These are phyloP conservation scores for Amoeboaphelidium occidentale DNA, from an alignment of 371 early-diverging fungal genomes.

Conservation along the genomic window DNA sequence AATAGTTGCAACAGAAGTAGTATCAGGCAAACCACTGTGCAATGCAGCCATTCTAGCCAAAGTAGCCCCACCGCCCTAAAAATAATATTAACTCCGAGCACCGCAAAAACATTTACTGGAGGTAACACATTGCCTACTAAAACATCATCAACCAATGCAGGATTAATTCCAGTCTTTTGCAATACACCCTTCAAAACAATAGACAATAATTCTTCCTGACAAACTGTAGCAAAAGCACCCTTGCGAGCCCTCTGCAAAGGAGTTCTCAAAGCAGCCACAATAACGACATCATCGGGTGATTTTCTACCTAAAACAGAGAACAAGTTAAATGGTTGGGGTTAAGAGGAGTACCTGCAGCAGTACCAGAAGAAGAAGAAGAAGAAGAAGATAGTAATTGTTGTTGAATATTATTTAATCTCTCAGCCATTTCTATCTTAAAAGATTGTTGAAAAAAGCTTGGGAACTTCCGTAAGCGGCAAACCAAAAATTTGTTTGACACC, in stretches of 20 bases:
- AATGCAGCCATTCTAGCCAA: constrained; percentile 84
- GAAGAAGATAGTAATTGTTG: no score
- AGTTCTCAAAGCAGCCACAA: constrained; percentile 47
- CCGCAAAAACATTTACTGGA: no score
- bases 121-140: constrained; percentile 82
- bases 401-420: no score
- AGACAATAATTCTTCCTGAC: constrained; percentile 68
- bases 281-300: constrained; percentile 59
- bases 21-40: constrained; percentile 54
- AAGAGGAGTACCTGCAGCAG: no score
- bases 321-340: no score
- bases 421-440: no score
- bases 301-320: constrained; percentile 53
- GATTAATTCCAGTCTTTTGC: constrained; percentile 58
- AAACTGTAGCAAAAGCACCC: constrained; percentile 81
- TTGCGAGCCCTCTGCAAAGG: constrained; percentile 72
- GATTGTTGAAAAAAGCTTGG: no score
- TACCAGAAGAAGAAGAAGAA: no score
- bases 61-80: constrained; percentile 86
- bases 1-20: constrained; percentile 53
- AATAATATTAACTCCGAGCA: no score
- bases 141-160: constrained; percentile 72
- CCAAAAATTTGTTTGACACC: no score
- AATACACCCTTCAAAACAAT: constrained; percentile 41
- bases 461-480: no score